A percentile compares a stretch with the other conserved stretches of the same genome.
Conservation (phyloP, 2,329 filamentous ascomycete species). For the Bipolaris bicolor region DNA sequence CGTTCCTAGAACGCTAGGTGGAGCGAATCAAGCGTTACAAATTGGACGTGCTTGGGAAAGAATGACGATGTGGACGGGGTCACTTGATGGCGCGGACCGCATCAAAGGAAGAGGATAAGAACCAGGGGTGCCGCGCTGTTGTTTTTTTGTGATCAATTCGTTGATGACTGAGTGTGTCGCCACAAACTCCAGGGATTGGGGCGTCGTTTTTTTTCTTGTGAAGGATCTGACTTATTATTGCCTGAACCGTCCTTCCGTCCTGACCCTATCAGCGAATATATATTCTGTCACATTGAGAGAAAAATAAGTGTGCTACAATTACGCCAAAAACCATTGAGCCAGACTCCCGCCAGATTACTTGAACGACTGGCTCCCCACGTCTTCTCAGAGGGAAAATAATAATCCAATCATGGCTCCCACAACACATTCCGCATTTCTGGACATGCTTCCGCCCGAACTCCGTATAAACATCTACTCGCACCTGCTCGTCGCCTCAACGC, state of each 20-base stretch:
- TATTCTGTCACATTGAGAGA: neutral
- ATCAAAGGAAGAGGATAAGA: conserved; percentile 8
- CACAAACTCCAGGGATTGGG: conserved; percentile 1
- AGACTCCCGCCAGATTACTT: neutral
- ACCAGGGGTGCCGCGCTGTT: conserved; percentile 10
- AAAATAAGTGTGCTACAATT: neutral
- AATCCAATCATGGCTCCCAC: conserved; percentile 7
- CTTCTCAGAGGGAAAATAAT: neutral
- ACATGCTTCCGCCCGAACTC: conserved; percentile 39
- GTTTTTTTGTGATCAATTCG: neutral
- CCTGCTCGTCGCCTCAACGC: conserved; percentile 28
- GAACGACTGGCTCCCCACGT: neutral
- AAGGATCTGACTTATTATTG: conserved; percentile 7
- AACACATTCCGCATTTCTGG: conserved; percentile 29
- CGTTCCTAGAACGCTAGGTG: conserved; percentile 18
- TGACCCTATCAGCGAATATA: neutral
- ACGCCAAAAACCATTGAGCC: neutral
- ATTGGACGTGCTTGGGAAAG: conserved; percentile 9
- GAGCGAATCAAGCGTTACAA: conserved; percentile 17
- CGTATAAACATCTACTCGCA: conserved; percentile 39
- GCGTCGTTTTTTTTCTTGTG: neutral
- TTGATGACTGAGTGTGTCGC: neutral
- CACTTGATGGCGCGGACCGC: conserved; percentile 10
- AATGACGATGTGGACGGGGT: conserved; percentile 11
- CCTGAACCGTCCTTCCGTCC: neutral